Conservation (phyloP, 2,329 filamentous ascomycete species). For the Aspergillus sojae region DNA sequence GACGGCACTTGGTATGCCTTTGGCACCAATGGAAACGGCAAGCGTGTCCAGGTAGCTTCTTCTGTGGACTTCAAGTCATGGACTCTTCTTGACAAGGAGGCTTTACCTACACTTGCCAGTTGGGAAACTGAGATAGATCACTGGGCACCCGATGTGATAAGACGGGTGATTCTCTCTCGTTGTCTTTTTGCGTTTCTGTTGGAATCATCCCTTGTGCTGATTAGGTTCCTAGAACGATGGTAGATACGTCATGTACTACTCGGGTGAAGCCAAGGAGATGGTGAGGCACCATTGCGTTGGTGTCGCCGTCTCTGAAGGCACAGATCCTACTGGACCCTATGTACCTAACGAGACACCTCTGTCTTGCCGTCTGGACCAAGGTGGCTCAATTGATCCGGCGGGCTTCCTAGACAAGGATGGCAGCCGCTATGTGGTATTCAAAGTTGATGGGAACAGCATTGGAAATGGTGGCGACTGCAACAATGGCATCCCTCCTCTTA, state of each 20-base stretch:
- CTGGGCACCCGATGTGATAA: conserved; percentile 65
- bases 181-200: not conserved
- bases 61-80: conserved; percentile 53
- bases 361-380: conserved; percentile 55
- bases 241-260: conserved; percentile 65
- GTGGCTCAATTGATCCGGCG: conserved; percentile 66
- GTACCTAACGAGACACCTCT: conserved; percentile 51
- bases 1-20: conserved; percentile 62
- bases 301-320: conserved; percentile 51
- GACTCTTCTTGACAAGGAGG: conserved; percentile 55
- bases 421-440: conserved; percentile 64
- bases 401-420: conserved; percentile 61
- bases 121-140: conserved; percentile 60
- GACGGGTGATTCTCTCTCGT: conserved; percentile 37
- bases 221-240: conserved; percentile 40
- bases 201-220: conserved; percentile 3
- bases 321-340: conserved; percentile 56
- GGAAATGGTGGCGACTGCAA: conserved; percentile 51
- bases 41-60: conserved; percentile 58
- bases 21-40: conserved; percentile 55
- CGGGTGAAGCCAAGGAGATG: conserved; percentile 48
- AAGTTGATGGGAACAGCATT: conserved; percentile 65
- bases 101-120: conserved; percentile 53
- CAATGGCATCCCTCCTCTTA: conserved; percentile 44
- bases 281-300: conserved; percentile 60